phyloP scores from a whole-genome alignment of 257 asterid species.

The Thymus quinquecostatus region DNA sequence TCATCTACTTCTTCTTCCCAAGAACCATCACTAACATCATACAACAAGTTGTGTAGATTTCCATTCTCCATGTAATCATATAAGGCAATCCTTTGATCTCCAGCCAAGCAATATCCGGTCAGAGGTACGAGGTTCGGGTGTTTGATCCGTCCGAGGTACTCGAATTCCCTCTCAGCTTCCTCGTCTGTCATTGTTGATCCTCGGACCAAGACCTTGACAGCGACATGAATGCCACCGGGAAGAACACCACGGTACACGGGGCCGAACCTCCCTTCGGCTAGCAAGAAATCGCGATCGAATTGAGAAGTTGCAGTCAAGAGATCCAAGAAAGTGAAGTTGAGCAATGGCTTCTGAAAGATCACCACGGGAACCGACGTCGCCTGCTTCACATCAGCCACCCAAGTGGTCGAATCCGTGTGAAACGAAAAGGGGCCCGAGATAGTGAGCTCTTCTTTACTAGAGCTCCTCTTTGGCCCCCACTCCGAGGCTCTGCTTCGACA shows the following conservation, averaged over 20 bases:
- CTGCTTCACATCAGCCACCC: slow-evolving; percentile 90
- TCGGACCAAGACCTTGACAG: slow-evolving; percentile 70
- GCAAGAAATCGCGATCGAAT: slow-evolving; percentile 60
- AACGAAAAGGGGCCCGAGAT: slow-evolving; percentile 78
- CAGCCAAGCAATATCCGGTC: slow-evolving; percentile 81
- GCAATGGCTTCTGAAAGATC: slow-evolving; percentile 77
- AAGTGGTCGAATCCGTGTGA: slow-evolving; percentile 77
- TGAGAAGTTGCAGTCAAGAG: slow-evolving; percentile 74
- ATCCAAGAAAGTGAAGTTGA: slow-evolving; percentile 77
- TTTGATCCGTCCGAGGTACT: slow-evolving; percentile 75
- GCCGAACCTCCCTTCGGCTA: slow-evolving; percentile 84
- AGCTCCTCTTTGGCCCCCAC: slow-evolving; percentile 61
- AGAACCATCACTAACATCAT: slow-evolving; percentile 58
- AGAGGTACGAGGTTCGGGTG: slow-evolving; percentile 85
- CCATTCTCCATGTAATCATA: slow-evolving; percentile 91
- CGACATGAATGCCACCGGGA: slow-evolving; percentile 74
- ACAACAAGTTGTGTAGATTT: slow-evolving; percentile 69
- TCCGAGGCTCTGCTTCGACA: slow-evolving; percentile 57
- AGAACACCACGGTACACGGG: slow-evolving; percentile 73
- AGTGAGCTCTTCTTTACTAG: slow-evolving; percentile 60
- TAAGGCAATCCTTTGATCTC: slow-evolving; percentile 79
- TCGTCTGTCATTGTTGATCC: slow-evolving; percentile 81
- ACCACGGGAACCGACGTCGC: slow-evolving; percentile 70
- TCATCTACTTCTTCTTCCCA: slow-evolving; percentile 78
- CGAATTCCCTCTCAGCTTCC: slow-evolving; percentile 75